phyloP scores from a whole-genome alignment of 1,284 basidiomycete genomes.

The Lentinula novae-zelandiae region DNA sequence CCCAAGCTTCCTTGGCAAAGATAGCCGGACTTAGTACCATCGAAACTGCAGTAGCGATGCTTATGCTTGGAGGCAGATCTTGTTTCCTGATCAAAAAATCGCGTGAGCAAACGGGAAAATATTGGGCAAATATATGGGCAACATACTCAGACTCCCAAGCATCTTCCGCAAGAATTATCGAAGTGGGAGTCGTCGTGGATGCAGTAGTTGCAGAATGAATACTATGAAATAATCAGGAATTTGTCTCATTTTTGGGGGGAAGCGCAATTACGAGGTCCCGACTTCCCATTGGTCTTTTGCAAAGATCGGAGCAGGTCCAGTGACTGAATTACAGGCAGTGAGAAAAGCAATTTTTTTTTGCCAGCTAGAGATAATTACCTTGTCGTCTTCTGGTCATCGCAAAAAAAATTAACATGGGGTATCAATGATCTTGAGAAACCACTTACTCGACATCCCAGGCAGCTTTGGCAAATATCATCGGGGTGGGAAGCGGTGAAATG shows the following conservation, averaged over 20 bases:
- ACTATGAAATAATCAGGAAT: not conserved
- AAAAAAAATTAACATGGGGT: too few relatives aligned
- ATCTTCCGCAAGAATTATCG: not conserved
- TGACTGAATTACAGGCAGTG: not conserved
- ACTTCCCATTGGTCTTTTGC: not conserved
- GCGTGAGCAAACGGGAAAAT: not conserved
- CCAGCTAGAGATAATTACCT: not conserved
- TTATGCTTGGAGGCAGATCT: not conserved
- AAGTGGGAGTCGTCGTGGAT: not conserved
- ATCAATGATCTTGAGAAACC: not conserved
- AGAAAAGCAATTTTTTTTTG: too few relatives aligned
- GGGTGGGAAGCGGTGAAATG: not conserved
- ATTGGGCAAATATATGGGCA: not conserved
- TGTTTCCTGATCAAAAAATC: not conserved
- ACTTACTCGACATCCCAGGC: slow-evolving; percentile 13
- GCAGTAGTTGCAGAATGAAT: not conserved
- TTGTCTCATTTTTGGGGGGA: too few relatives aligned
- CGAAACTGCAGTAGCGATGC: not conserved
- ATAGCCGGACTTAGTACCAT: not conserved
- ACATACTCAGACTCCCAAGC: not conserved
- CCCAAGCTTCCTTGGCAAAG: slow-evolving; percentile 6
- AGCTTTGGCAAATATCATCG: slow-evolving; percentile 4
- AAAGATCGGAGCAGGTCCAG: not conserved
- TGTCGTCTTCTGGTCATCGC: not conserved
- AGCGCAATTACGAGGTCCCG: not conserved